Conservation (phyloP, 331 rosid genomes). For the Cydonia oblonga region DNA sequence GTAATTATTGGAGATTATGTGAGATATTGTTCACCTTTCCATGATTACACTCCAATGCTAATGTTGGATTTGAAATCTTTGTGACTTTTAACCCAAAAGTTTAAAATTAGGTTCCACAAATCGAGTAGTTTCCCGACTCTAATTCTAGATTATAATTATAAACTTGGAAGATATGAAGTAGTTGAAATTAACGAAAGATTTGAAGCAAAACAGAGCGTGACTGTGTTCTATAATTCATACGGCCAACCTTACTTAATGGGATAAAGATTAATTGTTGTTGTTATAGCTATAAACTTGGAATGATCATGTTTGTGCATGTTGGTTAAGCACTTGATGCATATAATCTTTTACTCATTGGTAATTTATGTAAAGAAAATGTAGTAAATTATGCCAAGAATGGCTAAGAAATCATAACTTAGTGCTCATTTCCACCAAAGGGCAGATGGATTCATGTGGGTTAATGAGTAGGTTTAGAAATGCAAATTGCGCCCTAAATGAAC, state of each 20-base stretch:
- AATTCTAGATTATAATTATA: slow-evolving; percentile 17
- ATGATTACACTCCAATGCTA: slow-evolving; percentile 43
- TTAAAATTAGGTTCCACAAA: neutral
- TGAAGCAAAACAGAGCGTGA: too few relatives aligned
- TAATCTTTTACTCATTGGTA: slow-evolving; percentile 7
- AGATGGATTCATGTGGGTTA: slow-evolving; percentile 44
- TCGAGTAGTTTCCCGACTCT: slow-evolving; percentile 2
- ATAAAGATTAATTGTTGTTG: too few relatives aligned
- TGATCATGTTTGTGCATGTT: slow-evolving; percentile 16
- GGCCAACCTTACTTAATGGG: fast-evolving
- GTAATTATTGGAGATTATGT: slow-evolving; percentile 47
- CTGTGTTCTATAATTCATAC: too few relatives aligned
- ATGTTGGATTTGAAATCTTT: slow-evolving; percentile 23
- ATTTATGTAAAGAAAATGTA: slow-evolving; percentile 9
- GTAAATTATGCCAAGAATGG: neutral
- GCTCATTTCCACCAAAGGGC: neutral
- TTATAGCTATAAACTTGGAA: neutral
- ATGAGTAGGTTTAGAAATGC: slow-evolving; percentile 22
- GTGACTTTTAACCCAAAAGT: slow-evolving; percentile 11
- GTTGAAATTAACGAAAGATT: too few relatives aligned
- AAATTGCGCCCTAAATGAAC: slow-evolving; percentile 25
- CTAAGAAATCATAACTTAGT: too few relatives aligned
- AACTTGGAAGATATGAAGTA: neutral
- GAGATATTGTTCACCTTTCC: slow-evolving; percentile 40
- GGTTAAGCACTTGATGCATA: slow-evolving; percentile 14